phyloP scores from a whole-genome alignment of 352 stramenopile genomes.

The Thalassiosira livingstoniorum region DNA sequence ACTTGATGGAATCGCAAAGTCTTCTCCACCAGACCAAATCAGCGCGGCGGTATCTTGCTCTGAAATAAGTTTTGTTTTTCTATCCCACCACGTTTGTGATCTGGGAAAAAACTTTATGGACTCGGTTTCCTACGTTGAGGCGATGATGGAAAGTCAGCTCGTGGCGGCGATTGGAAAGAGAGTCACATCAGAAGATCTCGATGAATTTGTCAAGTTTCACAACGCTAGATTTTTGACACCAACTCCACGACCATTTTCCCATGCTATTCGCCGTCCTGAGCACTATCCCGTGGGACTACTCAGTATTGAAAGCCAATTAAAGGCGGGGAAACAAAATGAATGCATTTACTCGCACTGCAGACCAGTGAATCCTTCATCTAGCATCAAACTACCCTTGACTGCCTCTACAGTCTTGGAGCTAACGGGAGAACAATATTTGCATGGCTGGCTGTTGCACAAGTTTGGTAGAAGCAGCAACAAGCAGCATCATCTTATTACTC shows the following conservation, averaged over 20 bases:
- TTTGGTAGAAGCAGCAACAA: constrained; percentile 42
- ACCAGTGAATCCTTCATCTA: constrained; percentile 44
- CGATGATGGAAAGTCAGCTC: constrained; percentile 73
- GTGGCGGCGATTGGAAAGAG: constrained; percentile 72
- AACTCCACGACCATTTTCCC: constrained; percentile 67
- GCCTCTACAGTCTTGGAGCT: constrained; percentile 68
- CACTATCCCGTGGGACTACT: constrained; percentile 69
- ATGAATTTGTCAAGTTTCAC: constrained; percentile 76
- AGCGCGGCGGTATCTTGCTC: constrained; percentile 15
- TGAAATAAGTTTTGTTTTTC: constrained; percentile 29
- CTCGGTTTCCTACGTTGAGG: constrained; percentile 64
- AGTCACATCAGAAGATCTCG: constrained; percentile 66
- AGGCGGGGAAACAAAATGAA: constrained; percentile 41
- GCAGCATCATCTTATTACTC: constrained; percentile 57
- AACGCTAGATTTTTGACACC: constrained; percentile 58
- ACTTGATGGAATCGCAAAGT: constrained; percentile 13
- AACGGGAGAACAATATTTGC: constrained; percentile 66
- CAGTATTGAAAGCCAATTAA: constrained; percentile 49
- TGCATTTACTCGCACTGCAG: constrained; percentile 52
- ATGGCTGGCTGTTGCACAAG: constrained; percentile 68
- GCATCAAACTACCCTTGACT: constrained; percentile 65
- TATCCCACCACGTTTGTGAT: constrained; percentile 29
- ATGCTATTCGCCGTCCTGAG: constrained; percentile 62
- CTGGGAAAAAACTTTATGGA: constrained; percentile 34
- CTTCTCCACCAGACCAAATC: constrained; percentile 10